Evolutionary conservation across 345 rosid species (phyloP), one percentile per base, ranked within the genome.

Genomic region (Cardamine chenopodiifolia): DNA sequence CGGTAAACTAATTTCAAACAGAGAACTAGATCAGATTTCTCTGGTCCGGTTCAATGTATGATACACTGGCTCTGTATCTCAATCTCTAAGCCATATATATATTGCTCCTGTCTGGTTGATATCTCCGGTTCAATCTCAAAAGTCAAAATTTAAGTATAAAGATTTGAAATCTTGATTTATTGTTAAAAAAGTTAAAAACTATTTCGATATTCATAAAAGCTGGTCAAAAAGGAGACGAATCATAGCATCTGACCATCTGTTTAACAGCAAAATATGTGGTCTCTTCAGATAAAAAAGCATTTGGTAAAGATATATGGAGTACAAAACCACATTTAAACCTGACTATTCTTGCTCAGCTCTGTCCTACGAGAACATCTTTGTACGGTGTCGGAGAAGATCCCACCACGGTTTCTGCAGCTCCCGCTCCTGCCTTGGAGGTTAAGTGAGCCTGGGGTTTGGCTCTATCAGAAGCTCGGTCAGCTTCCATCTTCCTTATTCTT

Each of bases 281-380:
- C 68, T 22, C 26, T 8, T 9, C 7, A 2, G 11, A 23, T 5
- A 49, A 11, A 32, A 17, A 49, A 50, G 1, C 9, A 22, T 22
- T 52, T 52, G 4, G 22, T 67, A 67, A 67, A 59, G 1, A 39
- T 4, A 32, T 45, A 56, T 73, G 19, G 54, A 67, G 40, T 48
- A 57, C 66, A 74, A 57, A 74, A 47, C 57, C 11, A 57, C 52
- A 47, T 45, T 18, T 31, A 37, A 45, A 47, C 59, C 17, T 66
- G 53, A 62, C n/a, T 68, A 39, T 7, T 40, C 1, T n/a, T 45
- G n/a, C 26, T 75, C 77, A 85, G 26, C 64, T 26, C 26, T 77
- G 83, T 17, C 86, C 85, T 8, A 85, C 44, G 37, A 85, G 71
- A 69, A 79, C 88, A 79, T 86, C 83, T 78, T 77, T 89, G 74